Evolutionary conservation across 805 yeast species (phyloP).

Genomic region (Metschnikowia lachancei): DNA sequence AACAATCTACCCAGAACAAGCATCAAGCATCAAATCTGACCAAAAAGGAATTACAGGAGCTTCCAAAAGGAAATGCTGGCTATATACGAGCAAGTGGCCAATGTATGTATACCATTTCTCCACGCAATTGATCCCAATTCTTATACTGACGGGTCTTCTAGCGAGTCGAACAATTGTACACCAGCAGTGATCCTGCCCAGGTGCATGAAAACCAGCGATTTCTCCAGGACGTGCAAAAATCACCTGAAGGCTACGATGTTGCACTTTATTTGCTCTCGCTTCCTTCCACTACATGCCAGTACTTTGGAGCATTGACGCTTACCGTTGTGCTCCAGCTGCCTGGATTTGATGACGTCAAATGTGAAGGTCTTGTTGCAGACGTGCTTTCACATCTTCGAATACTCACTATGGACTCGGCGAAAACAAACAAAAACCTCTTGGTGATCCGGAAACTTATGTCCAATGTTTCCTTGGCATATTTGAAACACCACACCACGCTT

Average conservation of each 20-base stretch:
- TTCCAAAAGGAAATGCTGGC: slow-evolving; percentile 5
- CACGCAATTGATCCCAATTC: neutral
- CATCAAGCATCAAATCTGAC: too few relatives aligned
- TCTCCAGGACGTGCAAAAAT: slow-evolving; percentile 59
- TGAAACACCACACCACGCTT: slow-evolving; percentile 39
- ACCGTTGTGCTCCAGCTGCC: slow-evolving; percentile 54
- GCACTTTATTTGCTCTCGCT: slow-evolving; percentile 52
- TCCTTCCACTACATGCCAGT: slow-evolving; percentile 50
- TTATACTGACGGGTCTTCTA: slow-evolving; percentile 9
- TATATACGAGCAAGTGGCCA: slow-evolving; percentile 11
- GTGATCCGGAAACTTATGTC: slow-evolving; percentile 60
- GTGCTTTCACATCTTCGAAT: slow-evolving; percentile 7
- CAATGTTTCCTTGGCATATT: slow-evolving; percentile 49
- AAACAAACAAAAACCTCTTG: slow-evolving; percentile 20
- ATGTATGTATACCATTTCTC: slow-evolving; percentile 6
- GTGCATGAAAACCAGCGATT: slow-evolving; percentile 48
- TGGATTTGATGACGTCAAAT: slow-evolving; percentile 15
- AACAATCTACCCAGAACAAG: too few relatives aligned
- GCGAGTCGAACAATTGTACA: slow-evolving; percentile 45
- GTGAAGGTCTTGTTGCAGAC: slow-evolving; percentile 9
- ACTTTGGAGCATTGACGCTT: slow-evolving; percentile 79
- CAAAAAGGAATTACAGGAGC: neutral
- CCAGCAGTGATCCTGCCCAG: slow-evolving; percentile 35
- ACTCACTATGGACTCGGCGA: slow-evolving; percentile 4
- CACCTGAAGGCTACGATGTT: slow-evolving; percentile 52